phyloP scores from a whole-genome alignment of 192 early-diverging fungal genomes.

The Coemansia sp. region DNA sequence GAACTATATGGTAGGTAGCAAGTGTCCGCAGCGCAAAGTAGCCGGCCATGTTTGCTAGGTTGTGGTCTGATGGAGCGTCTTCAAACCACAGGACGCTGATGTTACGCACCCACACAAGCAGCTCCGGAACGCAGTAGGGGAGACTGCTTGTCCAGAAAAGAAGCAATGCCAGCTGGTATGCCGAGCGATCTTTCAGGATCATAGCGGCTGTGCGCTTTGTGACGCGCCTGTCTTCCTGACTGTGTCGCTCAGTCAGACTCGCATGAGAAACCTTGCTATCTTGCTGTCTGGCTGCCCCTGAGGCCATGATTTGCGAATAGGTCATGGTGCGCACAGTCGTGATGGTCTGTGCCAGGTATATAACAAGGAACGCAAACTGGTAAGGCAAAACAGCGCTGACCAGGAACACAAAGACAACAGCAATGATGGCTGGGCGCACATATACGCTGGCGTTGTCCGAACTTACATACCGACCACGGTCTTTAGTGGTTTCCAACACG shows the following conservation, averaged over 20 bases:
- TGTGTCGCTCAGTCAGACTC: not conserved
- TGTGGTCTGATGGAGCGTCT: slow-evolving; percentile 77
- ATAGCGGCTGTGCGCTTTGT: not conserved
- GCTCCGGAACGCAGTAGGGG: slow-evolving; percentile 72
- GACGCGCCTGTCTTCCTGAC: not conserved
- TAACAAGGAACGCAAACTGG: slow-evolving; percentile 73
- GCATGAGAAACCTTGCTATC: not conserved
- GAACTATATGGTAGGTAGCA: slow-evolving; percentile 34
- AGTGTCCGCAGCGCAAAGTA: slow-evolving; percentile 46
- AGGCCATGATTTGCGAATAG: slow-evolving; percentile 23
- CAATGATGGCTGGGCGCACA: slow-evolving; percentile 28
- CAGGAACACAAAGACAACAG: slow-evolving; percentile 54
- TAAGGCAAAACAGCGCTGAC: slow-evolving; percentile 69
- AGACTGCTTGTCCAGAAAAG: slow-evolving; percentile 69
- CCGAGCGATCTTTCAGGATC: slow-evolving; percentile 43
- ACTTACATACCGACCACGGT: not conserved
- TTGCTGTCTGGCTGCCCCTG: not conserved
- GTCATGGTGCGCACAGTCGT: slow-evolving; percentile 52
- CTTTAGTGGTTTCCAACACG: not conserved
- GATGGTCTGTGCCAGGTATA: slow-evolving; percentile 61
- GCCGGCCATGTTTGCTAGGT: slow-evolving; percentile 30
- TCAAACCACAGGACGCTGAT: slow-evolving; percentile 79
- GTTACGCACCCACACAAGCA: slow-evolving; percentile 81
- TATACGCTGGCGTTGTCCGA: not conserved
- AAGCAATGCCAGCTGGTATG: slow-evolving; percentile 69